Conservation (phyloP, 202 grass and related monocot genomes). For the Panicum virgatum region DNA sequence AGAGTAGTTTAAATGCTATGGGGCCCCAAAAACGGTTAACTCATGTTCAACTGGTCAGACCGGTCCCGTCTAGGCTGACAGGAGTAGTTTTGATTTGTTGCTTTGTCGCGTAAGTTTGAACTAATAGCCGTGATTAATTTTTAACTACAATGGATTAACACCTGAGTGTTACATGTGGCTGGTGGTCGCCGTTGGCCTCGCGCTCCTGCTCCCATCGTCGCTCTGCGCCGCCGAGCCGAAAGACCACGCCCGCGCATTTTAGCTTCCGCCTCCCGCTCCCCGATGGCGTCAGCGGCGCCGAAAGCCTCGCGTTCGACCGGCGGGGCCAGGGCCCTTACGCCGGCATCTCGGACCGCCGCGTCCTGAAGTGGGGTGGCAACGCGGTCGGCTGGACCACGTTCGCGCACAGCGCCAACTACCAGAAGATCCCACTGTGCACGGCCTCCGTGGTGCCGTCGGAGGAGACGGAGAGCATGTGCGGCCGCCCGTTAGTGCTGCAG, state of each 20-base stretch:
- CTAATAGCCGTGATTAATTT: too few species aligned
- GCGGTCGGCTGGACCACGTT: constrained; percentile 28
- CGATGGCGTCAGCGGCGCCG: constrained; percentile 24
- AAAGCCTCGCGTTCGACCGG: constrained; percentile 34
- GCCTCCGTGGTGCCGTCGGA: background rate
- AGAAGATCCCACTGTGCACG: background rate
- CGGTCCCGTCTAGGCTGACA: too few species aligned
- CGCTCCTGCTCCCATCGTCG: background rate
- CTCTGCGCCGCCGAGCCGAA: background rate
- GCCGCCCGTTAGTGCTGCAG: constrained; percentile 17
- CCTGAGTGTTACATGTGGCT: too few species aligned
- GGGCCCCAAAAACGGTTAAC: too few species aligned
- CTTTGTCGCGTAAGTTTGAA: too few species aligned
- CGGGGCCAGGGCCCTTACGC: constrained; percentile 19
- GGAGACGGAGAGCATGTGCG: constrained; percentile 18
- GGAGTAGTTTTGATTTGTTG: too few species aligned
- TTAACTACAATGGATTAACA: too few species aligned
- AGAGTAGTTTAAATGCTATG: too few species aligned
- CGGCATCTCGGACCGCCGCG: constrained; percentile 45
- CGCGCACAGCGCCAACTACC: background rate
- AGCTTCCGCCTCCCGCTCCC: background rate
- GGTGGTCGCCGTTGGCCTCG: background rate
- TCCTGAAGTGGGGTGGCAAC: constrained; percentile 44
- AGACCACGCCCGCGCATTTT: background rate
- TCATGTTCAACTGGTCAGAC: too few species aligned